Base-by-base conservation (phyloP, 108 stramenopile genomes). In the Aurantiochytrium sp. region DNA sequence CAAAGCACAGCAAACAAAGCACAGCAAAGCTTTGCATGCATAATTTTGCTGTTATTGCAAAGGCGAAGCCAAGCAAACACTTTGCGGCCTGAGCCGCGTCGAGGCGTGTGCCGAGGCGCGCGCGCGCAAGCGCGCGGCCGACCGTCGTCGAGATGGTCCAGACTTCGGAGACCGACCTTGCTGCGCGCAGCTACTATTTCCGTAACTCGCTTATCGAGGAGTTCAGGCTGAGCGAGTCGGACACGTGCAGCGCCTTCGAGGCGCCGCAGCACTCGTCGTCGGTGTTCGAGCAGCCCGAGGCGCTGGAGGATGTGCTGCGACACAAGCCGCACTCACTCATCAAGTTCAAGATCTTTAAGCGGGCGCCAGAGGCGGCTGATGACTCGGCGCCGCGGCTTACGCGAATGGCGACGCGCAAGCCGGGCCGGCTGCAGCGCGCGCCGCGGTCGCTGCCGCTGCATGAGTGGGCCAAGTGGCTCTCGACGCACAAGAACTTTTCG, bases 311-410 rank as follows among this genome's bases (percentile, higher is more conserved):
- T 30, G 45, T 81, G 10, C 45, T 81, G 12, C 73, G 73, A 48
- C 73, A 81, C 73, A 81, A 81, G 3, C 73, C 73, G 30, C 73
- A 81, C 45, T 48, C 73, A 37, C 73, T 81, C 0, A 48, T 81
- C 15, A 81, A 81, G 45, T 81, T 81, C 45, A 81, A 81, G 24
- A 81, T 81, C 73, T 81, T 81, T 24, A 81, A 81, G 24, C 73
- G 73, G 21, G 32, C 73, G n/a, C 73, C 42, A 0, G 73, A 81
- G 30, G 1, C 42, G 12, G 73, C 50, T 30, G 73, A 81, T 22
- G 39, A 6, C 8, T 10, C 19, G 10, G 39, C 6, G 12, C 42
- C 73, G 6, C 21, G 45, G 45, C 59, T 65, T 0, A 65, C 3
- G 32, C 59, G 59, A 6, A 65, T 65, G 59, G 45, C 73, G n/a